Evolutionary conservation across 2,329 filamentous ascomycete species (phyloP).

Genomic region (Tolypocladium nubicola): DNA sequence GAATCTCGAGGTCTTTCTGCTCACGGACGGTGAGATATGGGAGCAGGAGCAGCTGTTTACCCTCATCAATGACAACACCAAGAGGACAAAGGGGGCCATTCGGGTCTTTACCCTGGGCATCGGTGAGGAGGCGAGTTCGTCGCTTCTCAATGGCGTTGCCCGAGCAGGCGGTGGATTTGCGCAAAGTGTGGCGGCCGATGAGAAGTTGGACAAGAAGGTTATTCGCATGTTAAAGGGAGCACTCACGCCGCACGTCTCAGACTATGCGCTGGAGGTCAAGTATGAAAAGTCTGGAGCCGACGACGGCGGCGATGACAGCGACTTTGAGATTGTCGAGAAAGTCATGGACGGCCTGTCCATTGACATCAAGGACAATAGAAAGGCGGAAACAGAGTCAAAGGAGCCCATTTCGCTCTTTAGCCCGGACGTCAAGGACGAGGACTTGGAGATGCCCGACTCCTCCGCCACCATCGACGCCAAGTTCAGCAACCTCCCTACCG

Average conservation of each 20-base stretch:
- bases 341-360: conserved; percentile 38
- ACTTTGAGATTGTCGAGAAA: conserved; percentile 53
- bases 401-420: conserved; percentile 52
- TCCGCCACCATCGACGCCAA: conserved; percentile 17
- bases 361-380: conserved; percentile 11
- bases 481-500: conserved; percentile 39
- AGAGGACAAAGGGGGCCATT: conserved; percentile 28
- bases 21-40: conserved; percentile 49
- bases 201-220: conserved; percentile 59
- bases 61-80: conserved; percentile 31
- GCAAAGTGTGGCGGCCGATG: conserved; percentile 50
- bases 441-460: conserved; percentile 17
- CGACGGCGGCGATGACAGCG: conserved; percentile 25
- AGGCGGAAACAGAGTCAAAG: conserved; percentile 12
- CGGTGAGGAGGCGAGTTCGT: conserved; percentile 37
- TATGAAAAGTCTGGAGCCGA: conserved; percentile 29
- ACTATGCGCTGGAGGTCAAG: conserved; percentile 54
- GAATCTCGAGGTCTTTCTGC: conserved; percentile 41
- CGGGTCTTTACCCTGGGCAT: conserved; percentile 47
- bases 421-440: conserved; percentile 29
- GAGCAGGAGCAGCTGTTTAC: conserved; percentile 29
- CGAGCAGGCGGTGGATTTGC: conserved; percentile 45
- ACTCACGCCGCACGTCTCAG: conserved; percentile 52
- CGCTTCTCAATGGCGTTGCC: conserved; percentile 44
- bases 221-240: conserved; percentile 66